Evolutionary conservation across 108 stramenopile genomes (phyloP).

Genomic region (Chaetoceros muelleri): DNA sequence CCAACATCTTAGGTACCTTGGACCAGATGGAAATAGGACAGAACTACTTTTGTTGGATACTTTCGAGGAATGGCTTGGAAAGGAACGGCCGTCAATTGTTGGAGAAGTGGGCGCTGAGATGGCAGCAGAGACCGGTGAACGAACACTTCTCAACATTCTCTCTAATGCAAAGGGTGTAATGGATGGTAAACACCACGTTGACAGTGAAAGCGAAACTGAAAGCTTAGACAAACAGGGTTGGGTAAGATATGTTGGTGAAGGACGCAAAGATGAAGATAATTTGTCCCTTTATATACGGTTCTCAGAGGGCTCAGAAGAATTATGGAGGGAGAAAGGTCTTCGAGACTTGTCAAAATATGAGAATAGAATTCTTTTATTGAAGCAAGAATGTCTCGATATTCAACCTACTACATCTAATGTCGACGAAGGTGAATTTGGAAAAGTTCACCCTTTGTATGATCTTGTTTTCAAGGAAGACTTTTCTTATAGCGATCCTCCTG

Average conservation of each 20-base stretch:
- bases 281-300: slow-evolving; percentile 73
- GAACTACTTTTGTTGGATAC: slow-evolving; percentile 51
- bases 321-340: slow-evolving; percentile 59
- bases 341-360: slow-evolving; percentile 60
- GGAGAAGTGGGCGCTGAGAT: slow-evolving; percentile 72
- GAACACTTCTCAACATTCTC: slow-evolving; percentile 64
- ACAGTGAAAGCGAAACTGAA: slow-evolving; percentile 10
- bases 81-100: slow-evolving; percentile 47
- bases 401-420: slow-evolving; percentile 65
- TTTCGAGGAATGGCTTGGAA: slow-evolving; percentile 80
- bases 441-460: slow-evolving; percentile 73
- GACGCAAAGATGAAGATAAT: slow-evolving; percentile 76
- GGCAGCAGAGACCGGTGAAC: slow-evolving; percentile 60
- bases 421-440: slow-evolving; percentile 81
- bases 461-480: slow-evolving; percentile 53
- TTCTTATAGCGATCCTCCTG: slow-evolving; percentile 34
- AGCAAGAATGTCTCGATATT: slow-evolving; percentile 14
- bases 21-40: slow-evolving; percentile 57
- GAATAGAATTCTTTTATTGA: slow-evolving; percentile 28
- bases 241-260: slow-evolving; percentile 79
- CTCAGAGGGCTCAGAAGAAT: slow-evolving; percentile 53
- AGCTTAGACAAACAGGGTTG: slow-evolving; percentile 37
- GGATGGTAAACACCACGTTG: slow-evolving; percentile 27
- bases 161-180: slow-evolving; percentile 33
- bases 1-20: slow-evolving; percentile 28